These are phyloP conservation scores for Metschnikowia similis DNA, from an alignment of 805 yeast genomes.

Conservation along the genomic window DNA sequence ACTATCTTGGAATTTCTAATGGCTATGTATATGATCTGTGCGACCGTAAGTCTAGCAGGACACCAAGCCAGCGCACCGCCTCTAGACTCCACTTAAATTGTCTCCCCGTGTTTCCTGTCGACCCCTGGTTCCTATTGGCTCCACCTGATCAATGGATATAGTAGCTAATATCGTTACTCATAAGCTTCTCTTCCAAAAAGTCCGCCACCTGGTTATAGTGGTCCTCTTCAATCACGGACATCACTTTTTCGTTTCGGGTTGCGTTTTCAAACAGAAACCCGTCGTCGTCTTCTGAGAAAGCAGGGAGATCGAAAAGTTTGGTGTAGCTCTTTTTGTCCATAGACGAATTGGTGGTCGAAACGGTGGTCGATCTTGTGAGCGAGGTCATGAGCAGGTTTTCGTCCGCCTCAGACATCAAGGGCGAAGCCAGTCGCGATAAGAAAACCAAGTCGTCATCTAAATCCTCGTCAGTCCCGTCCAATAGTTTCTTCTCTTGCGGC, in stretches of 20 bases:
- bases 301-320: conserved; percentile 33
- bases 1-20: not conserved
- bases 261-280: conserved; percentile 17
- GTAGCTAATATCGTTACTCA: conserved; percentile 35
- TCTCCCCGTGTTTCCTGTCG: too few species aligned
- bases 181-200: conserved; percentile 37
- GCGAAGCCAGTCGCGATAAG: conserved; percentile 37
- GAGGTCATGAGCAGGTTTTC: conserved; percentile 36
- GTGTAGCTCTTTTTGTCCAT: conserved; percentile 11
- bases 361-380: conserved; percentile 40
- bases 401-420: conserved; percentile 29
- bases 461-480: conserved; percentile 17
- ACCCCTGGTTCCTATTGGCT: conserved; percentile 7
- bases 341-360: conserved; percentile 28
- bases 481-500: not conserved
- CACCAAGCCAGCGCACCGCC: conserved; percentile 5
- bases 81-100: not conserved
- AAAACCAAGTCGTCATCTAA: conserved; percentile 20
- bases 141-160: conserved; percentile 15
- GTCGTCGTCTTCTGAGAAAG: conserved; percentile 20
- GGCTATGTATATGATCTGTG: not conserved
- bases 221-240: conserved; percentile 29
- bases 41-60: not conserved
- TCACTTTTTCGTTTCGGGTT: conserved; percentile 16
- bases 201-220: conserved; percentile 39